A percentile compares a stretch with the other conserved stretches of the same genome.
Conservation (phyloP, 192 early-diverging fungal species). For the Coemansia sp. region DNA sequence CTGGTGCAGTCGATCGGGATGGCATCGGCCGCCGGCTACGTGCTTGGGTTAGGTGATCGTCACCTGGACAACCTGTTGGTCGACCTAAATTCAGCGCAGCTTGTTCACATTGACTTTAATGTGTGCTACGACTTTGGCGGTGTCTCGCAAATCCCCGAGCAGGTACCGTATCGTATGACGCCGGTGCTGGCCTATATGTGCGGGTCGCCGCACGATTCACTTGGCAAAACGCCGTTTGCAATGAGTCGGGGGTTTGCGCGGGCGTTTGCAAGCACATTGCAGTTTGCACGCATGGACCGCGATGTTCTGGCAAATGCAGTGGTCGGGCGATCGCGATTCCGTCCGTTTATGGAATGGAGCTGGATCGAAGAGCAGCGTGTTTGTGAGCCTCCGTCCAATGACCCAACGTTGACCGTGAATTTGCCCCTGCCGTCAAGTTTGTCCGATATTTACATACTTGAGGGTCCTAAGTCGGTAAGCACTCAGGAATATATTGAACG, state of each 20-base stretch:
- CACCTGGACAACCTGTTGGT: conserved; percentile 77
- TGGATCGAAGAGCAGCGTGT: conserved; percentile 27
- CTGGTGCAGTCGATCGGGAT: conserved; percentile 38
- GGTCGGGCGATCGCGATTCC: conserved; percentile 14
- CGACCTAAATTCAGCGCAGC: conserved; percentile 44
- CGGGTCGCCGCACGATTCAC: conserved; percentile 3
- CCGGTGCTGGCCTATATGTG: conserved; percentile 48
- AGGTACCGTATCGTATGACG: conserved; percentile 75
- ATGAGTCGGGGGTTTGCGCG: conserved; percentile 19
- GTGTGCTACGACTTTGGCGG: conserved; percentile 73
- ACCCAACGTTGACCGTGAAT: background rate
- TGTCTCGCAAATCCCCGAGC: conserved; percentile 65
- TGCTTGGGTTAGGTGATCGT: conserved; percentile 69
- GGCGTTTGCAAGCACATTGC: conserved; percentile 13
- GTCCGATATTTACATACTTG: background rate
- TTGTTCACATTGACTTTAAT: conserved; percentile 78
- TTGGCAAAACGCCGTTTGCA: conserved; percentile 11
- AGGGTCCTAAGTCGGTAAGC: background rate
- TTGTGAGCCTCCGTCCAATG: background rate
- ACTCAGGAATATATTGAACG: conserved; percentile 9
- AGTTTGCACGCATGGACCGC: conserved; percentile 40
- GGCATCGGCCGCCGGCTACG: conserved; percentile 65
- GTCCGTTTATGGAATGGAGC: conserved; percentile 44
- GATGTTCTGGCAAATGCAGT: conserved; percentile 20
- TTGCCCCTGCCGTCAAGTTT: background rate